Evolutionary conservation across 2,329 filamentous ascomycete species (phyloP), one percentile per base, ranked within the genome.

Genomic region (Monosporascus ibericus): DNA sequence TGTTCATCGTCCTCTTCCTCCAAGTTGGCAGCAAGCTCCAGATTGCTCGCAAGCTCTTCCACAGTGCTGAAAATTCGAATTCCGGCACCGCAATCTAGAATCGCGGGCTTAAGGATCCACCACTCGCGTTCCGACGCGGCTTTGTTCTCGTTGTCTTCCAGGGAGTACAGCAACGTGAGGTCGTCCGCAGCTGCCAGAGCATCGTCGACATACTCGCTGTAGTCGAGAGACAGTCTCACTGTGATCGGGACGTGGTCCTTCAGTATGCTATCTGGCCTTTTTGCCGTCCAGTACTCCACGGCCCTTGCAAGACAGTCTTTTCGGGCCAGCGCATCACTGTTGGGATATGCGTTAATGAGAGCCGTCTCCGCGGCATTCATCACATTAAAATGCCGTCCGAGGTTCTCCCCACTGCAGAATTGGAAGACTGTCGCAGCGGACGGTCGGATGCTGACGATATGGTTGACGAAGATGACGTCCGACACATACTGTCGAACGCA

Each of bases 91-190:
- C 69, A 72, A 22, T 72, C 70, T 9, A 71, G 64, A 54, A 72
- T 58, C 0, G 70, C 69, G 2, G 70, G 69, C 48, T 72, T 72
- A 3, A 72, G 50, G 24, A 72, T 72, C 70, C 70, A 72, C 69
- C 70, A 72, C 34, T 71, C 64, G 1, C 70, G 58, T 2, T 71
- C 60, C 0, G 48, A 48, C 0, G 64, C 36, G 1, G 57, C 54
- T 46, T 61, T 69, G 7, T 36, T 40, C 20, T 61, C 65, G 36
- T 72, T 72, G 3, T 67, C 61, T 27, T 71, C 67, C 0, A 72
- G 63, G 0, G 69, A 70, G 39, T 62, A 66, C 24, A 71, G 39
- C 1, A 72, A 49, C 0, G 63, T 63, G 15, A 72, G 58, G 20
- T 71, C 68, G 37, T 72, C 70, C 0, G 70, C 68, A 2, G 68